Evolutionary conservation across 441 rosid species (phyloP), one percentile per base, ranked within the genome.

Genomic region (Dalechampia spathulata): DNA sequence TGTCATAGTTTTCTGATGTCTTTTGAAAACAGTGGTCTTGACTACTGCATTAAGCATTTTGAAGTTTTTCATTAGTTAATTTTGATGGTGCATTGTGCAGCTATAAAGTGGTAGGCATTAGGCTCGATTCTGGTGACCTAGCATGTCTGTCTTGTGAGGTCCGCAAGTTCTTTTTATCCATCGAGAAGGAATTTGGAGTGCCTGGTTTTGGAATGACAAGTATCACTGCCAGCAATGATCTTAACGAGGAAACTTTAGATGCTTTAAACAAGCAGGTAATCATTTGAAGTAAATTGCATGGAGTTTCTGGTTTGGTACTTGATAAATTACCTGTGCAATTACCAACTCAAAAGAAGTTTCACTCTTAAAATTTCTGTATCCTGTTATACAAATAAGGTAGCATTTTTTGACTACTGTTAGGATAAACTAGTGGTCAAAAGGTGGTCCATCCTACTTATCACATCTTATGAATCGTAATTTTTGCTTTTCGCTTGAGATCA

Each of bases 81-180:
- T 81, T 57, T 32, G 41, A 62, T 59, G 52, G n/a, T 51, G 67
- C 21, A 13, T 25, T 73, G 6, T 67, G 61, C 83, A 91, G 98
- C 66, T 91, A 87, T 50, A 83, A 74, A 71, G 96, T 96, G 43
- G 64, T 55, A 43, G 98, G 98, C 52, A 87, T 91, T 61, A 83
- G 98, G 70, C 61, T 91, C 72, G 96, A 91, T 70, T 92, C 99
- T 34, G 99, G 99, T 57, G 99, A 92, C 69, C 73, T 92, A 26
- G 95, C 96, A 42, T 90, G 87, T 66, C 68, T 82, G 65, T 90
- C 98, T 39, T 79, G 72, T 32, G 90, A 80, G 68, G 78, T 73
- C 7, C 85, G 98, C 2, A 81, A 82, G 60, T 82, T 87, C 81
- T 90, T 87, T 60, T 2, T 45, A 44, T 48, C 63, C 41, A 48